These are phyloP conservation scores for Astragalus membranaceus DNA, from an alignment of 306 rosid genomes.

Conservation along the genomic window DNA sequence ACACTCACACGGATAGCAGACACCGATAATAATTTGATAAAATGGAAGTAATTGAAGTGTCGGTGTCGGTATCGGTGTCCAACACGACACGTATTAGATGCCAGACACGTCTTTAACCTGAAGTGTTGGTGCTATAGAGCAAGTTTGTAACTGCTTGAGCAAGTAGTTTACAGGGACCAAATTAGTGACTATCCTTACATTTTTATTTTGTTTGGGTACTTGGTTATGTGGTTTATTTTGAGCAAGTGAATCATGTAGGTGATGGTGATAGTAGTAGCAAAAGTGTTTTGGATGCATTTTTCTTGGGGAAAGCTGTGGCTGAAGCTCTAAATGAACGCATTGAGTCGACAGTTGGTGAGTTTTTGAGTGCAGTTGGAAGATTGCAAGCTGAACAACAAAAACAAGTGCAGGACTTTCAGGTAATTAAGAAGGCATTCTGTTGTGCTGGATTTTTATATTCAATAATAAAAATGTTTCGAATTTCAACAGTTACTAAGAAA, in stretches of 20 bases:
- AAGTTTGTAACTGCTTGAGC: neutral
- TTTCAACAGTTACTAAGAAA: neutral
- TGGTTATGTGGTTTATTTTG: neutral
- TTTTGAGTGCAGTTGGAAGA: slow-evolving; percentile 73
- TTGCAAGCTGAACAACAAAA: slow-evolving; percentile 90
- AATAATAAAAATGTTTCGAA: neutral
- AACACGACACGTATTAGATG: no score
- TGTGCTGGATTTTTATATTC: no score
- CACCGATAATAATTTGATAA: no score
- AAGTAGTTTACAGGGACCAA: neutral
- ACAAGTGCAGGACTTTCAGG: slow-evolving; percentile 78
- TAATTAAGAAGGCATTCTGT: slow-evolving; percentile 15
- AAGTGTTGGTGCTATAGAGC: neutral
- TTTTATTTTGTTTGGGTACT: neutral
- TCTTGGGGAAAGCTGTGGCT: slow-evolving; percentile 93
- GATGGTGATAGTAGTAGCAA: slow-evolving; percentile 64
- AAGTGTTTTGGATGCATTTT: slow-evolving; percentile 84
- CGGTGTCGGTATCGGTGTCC: no score
- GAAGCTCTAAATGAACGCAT: slow-evolving; percentile 87
- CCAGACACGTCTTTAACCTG: no score
- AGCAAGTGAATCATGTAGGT: slow-evolving; percentile 40
- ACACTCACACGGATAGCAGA: no score
- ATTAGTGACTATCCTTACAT: neutral
- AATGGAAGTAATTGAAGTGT: no score
- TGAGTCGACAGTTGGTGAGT: slow-evolving; percentile 82